A percentile compares a stretch with the other conserved stretches of the same genome.
Conservation (phyloP, 2,329 filamentous ascomycete species). For the Phaeophleospora eucalypticola region DNA sequence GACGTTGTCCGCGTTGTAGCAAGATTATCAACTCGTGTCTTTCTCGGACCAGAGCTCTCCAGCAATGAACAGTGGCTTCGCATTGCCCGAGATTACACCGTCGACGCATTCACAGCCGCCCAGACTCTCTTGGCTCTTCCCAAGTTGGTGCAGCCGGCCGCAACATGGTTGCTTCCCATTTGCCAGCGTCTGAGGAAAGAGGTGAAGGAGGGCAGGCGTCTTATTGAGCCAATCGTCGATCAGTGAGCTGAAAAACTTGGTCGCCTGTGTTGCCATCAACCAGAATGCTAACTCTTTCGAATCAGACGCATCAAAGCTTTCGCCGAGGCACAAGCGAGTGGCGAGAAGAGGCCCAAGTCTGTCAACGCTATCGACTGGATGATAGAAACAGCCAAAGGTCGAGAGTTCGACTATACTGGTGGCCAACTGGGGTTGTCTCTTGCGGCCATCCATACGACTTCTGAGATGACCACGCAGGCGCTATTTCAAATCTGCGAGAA, state of each 20-base stretch:
- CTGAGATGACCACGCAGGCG: slow-evolving; percentile 15
- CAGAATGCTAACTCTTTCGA: no score
- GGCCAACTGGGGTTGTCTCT: slow-evolving; percentile 16
- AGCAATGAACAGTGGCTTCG: slow-evolving; percentile 38
- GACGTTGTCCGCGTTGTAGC: slow-evolving; percentile 35
- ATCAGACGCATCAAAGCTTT: no score
- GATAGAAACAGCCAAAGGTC: not conserved
- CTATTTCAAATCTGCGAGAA: slow-evolving; percentile 20
- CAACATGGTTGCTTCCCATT: not conserved
- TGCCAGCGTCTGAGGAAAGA: not conserved
- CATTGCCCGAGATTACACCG: slow-evolving; percentile 6
- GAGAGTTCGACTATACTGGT: not conserved
- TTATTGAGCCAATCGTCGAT: not conserved
- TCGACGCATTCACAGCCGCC: not conserved
- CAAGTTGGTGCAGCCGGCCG: not conserved
- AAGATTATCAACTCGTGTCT: slow-evolving; percentile 32
- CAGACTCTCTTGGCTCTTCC: not conserved
- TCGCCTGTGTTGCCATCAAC: no score
- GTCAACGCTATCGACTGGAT: not conserved
- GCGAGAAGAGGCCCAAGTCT: not conserved
- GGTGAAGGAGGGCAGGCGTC: not conserved
- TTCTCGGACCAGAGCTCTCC: slow-evolving; percentile 35
- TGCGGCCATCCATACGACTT: slow-evolving; percentile 22
- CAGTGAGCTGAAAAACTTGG: no score
- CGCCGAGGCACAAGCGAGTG: not conserved